Conservation (phyloP, 139 green algal genomes). For the Chlamydomonas schloesseri region DNA sequence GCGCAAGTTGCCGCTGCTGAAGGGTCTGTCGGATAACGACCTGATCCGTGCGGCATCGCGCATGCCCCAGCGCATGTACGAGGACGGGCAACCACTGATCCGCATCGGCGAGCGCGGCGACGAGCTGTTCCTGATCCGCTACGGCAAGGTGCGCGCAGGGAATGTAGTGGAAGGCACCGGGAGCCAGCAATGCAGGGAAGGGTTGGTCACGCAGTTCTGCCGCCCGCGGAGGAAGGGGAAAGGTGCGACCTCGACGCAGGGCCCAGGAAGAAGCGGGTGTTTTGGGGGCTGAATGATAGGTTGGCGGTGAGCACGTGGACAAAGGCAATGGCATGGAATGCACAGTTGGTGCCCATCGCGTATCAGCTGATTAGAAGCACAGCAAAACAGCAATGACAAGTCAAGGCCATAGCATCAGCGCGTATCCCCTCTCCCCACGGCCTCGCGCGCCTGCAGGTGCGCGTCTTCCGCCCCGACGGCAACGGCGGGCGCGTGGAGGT, state of each 20-base stretch:
- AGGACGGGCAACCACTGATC: slow-evolving; percentile 74
- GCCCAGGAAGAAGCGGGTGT: too few species aligned
- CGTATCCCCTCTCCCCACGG: too few species aligned
- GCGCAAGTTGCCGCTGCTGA: slow-evolving; percentile 82
- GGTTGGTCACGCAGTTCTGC: too few species aligned
- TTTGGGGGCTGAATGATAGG: too few species aligned
- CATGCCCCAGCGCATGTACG: slow-evolving; percentile 72
- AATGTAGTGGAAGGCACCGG: neutral
- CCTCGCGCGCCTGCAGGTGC: slow-evolving; percentile 59
- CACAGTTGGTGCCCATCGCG: too few species aligned
- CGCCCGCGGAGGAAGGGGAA: too few species aligned
- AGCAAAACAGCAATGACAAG: too few species aligned
- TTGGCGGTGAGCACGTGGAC: too few species aligned
- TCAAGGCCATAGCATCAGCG: too few species aligned
- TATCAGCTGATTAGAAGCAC: too few species aligned
- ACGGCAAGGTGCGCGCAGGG: slow-evolving; percentile 67
- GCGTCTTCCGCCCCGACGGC: slow-evolving; percentile 69
- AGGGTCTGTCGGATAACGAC: slow-evolving; percentile 81
- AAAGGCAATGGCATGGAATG: too few species aligned
- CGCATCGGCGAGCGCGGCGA: slow-evolving; percentile 75
- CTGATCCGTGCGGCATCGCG: slow-evolving; percentile 67
- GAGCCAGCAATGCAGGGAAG: neutral
- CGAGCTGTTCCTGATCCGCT: slow-evolving; percentile 82
- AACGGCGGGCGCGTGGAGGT: slow-evolving; percentile 71
- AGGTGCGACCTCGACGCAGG: too few species aligned